These are phyloP conservation scores for Schwanniomyces pseudopolymorphus DNA, from an alignment of 805 yeast species.

Conservation along the genomic window DNA sequence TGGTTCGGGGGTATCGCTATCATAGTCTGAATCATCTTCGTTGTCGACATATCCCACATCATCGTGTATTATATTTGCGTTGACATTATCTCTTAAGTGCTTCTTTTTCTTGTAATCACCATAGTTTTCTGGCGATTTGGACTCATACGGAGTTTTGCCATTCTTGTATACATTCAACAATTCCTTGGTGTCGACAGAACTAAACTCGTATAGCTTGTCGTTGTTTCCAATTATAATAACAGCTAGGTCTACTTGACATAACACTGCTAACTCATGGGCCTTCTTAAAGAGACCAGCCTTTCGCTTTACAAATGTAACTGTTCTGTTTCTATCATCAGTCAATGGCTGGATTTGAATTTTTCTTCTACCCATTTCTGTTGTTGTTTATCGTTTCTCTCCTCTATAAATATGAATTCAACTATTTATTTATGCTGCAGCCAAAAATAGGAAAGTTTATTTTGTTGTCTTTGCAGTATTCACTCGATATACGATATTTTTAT, in stretches of 20 bases:
- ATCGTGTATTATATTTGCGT: conserved; percentile 12
- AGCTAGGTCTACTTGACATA: conserved; percentile 91
- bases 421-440: background rate
- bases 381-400: background rate
- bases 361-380: conserved; percentile 81
- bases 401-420: background rate
- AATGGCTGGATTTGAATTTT: conserved; percentile 92
- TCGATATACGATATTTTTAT: background rate
- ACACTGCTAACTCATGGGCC: conserved; percentile 81
- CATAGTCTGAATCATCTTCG: conserved; percentile 32
- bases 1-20: conserved; percentile 34
- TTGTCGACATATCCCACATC: conserved; percentile 11
- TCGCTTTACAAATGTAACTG: conserved; percentile 87
- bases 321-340: conserved; percentile 81
- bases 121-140: conserved; percentile 64
- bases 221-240: conserved; percentile 83
- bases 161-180: conserved; percentile 21
- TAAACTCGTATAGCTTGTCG: conserved; percentile 80
- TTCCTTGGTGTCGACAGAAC: conserved; percentile 60
- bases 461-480: background rate
- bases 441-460: background rate
- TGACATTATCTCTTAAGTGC: conserved; percentile 15
- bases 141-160: conserved; percentile 47
- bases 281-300: conserved; percentile 91
- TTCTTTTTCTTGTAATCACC: conserved; percentile 54